These are phyloP conservation scores for Collybia sordida DNA, from an alignment of 768 basidiomycete genomes.

Conservation along the genomic window DNA sequence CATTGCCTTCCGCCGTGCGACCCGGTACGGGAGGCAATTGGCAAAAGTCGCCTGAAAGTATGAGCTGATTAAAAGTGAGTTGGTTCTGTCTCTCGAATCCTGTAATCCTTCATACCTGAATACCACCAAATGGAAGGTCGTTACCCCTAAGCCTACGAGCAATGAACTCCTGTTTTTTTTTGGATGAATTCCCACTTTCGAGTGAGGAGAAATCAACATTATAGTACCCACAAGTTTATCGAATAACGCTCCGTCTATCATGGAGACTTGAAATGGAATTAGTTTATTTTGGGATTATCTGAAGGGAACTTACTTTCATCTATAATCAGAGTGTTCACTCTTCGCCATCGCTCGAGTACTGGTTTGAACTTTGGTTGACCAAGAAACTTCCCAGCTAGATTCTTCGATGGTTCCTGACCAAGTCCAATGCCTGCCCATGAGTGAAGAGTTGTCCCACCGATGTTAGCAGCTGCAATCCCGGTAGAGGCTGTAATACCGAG, in stretches of 20 bases:
- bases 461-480: slow-evolving; percentile 79
- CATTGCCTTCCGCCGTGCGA: slow-evolving; percentile 43
- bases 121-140: slow-evolving; percentile 74
- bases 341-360: slow-evolving; percentile 61
- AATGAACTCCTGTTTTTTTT: slow-evolving; percentile 49
- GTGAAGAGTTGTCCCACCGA: slow-evolving; percentile 80
- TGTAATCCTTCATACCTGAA: slow-evolving; percentile 58
- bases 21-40: slow-evolving; percentile 83
- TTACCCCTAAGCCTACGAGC: slow-evolving; percentile 56
- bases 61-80: slow-evolving; percentile 48
- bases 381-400: slow-evolving; percentile 54
- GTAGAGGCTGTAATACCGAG: slow-evolving; percentile 83
- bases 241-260: slow-evolving; percentile 81
- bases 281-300: background rate
- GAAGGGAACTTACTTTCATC: slow-evolving; percentile 67
- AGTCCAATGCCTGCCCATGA: slow-evolving; percentile 83
- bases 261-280: slow-evolving; percentile 64
- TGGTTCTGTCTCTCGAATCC: background rate
- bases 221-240: slow-evolving; percentile 70
- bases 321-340: slow-evolving; percentile 67
- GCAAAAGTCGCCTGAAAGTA: slow-evolving; percentile 88
- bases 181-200: no score
- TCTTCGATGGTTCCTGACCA: slow-evolving; percentile 55
- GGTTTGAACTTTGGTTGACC: slow-evolving; percentile 33
- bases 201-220: background rate